Evolutionary conservation across 352 stramenopile species (phyloP).

Genomic region (Globisporangium okanoganense): DNA sequence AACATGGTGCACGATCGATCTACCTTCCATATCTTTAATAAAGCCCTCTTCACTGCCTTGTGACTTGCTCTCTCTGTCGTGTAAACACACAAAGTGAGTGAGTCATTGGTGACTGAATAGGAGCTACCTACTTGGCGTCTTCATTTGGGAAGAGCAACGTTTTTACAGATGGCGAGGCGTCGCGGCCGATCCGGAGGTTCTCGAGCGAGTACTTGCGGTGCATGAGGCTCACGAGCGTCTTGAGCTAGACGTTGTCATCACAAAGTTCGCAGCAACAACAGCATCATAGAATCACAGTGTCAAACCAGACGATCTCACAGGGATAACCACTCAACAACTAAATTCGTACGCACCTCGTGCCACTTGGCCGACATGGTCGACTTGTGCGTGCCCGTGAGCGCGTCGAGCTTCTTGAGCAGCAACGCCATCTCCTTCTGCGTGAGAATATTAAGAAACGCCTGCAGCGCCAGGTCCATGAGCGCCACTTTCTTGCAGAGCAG

Average conservation of each 20-base stretch:
- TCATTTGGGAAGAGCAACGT: conserved; percentile 42
- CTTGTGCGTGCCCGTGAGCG: conserved; percentile 65
- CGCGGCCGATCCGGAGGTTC: conserved; percentile 64
- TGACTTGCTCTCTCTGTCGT: background rate
- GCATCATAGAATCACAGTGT: background rate
- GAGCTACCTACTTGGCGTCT: conserved; percentile 8
- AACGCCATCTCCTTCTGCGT: conserved; percentile 65
- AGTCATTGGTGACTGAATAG: too few species aligned
- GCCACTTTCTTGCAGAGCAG: conserved; percentile 80
- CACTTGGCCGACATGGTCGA: conserved; percentile 81
- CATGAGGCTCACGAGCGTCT: conserved; percentile 83
- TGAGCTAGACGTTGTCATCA: conserved; percentile 37
- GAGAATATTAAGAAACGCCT: conserved; percentile 74
- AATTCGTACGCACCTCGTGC: conserved; percentile 52
- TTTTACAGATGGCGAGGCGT: conserved; percentile 34
- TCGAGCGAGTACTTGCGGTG: conserved; percentile 82
- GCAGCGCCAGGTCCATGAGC: conserved; percentile 77
- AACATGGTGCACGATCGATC: background rate
- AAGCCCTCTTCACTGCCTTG: background rate
- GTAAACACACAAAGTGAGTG: too few species aligned
- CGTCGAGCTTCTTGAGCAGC: conserved; percentile 69
- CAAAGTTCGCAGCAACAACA: too few species aligned
- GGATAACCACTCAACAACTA: background rate
- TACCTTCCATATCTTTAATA: background rate
- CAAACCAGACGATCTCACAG: background rate